Evolutionary conservation across 1,139 yeast genomes (phyloP).

Genomic region (Blastobotrys elegans): DNA sequence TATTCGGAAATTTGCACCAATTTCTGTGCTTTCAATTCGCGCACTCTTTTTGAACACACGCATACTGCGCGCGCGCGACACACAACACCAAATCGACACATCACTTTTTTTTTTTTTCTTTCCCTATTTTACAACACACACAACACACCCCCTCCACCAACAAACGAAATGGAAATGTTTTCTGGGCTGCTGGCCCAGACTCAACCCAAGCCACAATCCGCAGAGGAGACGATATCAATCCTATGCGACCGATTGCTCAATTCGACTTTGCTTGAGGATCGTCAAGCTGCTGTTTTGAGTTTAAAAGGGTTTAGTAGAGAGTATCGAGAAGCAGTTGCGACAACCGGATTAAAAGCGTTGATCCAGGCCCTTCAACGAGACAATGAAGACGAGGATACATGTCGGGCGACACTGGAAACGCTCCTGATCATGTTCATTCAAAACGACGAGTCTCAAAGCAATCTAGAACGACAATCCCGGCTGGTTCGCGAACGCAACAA

Average conservation of each 20-base stretch:
- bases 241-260: conserved; percentile 83
- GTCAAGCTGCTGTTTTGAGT: conserved; percentile 88
- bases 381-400: conserved; percentile 61
- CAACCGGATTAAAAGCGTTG: conserved; percentile 77
- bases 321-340: conserved; percentile 85
- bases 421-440: conserved; percentile 67
- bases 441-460: conserved; percentile 48
- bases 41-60: not conserved
- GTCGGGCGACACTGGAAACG: conserved; percentile 82
- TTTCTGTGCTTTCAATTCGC: too few relatives aligned
- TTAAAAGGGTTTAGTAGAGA: conserved; percentile 86
- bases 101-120: not conserved
- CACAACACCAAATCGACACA: not conserved
- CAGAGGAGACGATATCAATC: conserved; percentile 83
- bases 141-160: too few relatives aligned
- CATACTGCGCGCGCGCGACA: not conserved
- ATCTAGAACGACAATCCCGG: conserved; percentile 32
- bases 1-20: too few relatives aligned
- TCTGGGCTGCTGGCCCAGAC: conserved; percentile 44
- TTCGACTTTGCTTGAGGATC: conserved; percentile 75
- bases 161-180: conserved; percentile 36
- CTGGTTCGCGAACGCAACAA: conserved; percentile 31
- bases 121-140: too few relatives aligned
- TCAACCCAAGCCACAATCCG: conserved; percentile 55
- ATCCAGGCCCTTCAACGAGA: conserved; percentile 65